These are phyloP conservation scores for Amylocarpus encephaloides DNA, from an alignment of 2,329 filamentous ascomycete species.

Conservation along the genomic window DNA sequence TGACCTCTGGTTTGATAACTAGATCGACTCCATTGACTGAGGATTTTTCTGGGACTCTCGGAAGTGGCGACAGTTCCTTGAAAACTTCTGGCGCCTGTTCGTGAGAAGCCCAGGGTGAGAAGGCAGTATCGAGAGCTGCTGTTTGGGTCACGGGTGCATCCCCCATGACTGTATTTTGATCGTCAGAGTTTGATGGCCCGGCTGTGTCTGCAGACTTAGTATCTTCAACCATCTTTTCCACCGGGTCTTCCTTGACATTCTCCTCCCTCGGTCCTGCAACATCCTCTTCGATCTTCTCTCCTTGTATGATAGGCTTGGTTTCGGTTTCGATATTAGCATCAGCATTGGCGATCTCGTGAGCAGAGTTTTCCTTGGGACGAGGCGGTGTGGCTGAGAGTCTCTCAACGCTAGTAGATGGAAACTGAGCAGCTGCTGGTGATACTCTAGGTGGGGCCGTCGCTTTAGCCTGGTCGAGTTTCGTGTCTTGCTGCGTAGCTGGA, in stretches of 20 bases:
- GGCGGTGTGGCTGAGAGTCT: no score
- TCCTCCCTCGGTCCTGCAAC: no score
- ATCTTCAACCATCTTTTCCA: no score
- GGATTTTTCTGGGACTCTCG: neutral
- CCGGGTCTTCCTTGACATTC: no score
- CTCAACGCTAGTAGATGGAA: no score
- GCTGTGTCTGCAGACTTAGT: no score
- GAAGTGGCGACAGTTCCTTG: neutral
- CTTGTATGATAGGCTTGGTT: no score
- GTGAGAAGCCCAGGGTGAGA: neutral
- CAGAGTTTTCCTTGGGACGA: neutral
- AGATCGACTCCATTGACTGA: neutral
- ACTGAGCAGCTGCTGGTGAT: neutral
- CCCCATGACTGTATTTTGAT: no score
- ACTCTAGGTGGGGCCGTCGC: neutral
- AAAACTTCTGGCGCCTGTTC: neutral
- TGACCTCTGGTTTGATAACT: no score
- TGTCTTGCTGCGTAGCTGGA: neutral
- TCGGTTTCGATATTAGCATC: no score
- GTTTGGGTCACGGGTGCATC: neutral
- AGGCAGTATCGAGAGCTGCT: neutral
- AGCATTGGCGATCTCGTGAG: neutral
- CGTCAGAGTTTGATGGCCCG: no score
- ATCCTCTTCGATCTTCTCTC: no score
- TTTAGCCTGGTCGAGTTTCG: conserved; percentile 1